Base-by-base conservation (phyloP, 768 basidiomycete genomes). In the Gautieria morchelliformis region DNA sequence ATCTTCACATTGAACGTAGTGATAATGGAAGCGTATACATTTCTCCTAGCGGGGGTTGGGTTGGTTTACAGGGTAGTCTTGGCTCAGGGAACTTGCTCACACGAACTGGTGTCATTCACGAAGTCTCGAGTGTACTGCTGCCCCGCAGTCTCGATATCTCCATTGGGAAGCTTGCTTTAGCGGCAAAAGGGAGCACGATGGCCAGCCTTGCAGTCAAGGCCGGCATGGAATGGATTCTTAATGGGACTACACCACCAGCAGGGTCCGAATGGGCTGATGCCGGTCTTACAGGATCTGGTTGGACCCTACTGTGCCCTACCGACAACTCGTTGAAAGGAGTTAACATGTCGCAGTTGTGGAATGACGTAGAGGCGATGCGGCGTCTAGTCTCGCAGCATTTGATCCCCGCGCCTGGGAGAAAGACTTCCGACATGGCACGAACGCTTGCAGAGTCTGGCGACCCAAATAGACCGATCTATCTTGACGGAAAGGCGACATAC, bases 121-220 rank as follows among this genome's bases (percentile, higher is more conserved):
- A 91, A 63, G 73, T 98, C 58, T 84, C 88, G 6, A 87, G 89
- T 63, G 73, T 93, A 50, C 74, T 93, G 66, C 81, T 99, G 56
- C 96, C 96, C 33, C 83, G 93, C 19, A 84, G 88, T 10, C 84
- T 98, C 46, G 74, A 92, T 45, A 73, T 99, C 60, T 93, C 85
- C 5, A 74, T 94, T 33, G 89, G 83, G n/a, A 98, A 97, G 69
- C 78, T 99, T 33, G 77, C 93, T 63, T 84, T 82, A 64, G 95
- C 94, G 4, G 90, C 90, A 20, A 88, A 90, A 67, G 90, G 85
- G 44, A 83, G 78, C 33, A 96, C 89, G 3, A 97, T 99, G 93
- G 74, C 80, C 20, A 89, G 84, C 33, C 68, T 99, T 65, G 77
- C 96, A 59, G 74, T 78, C 56, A 88, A 87, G 64, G 92, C 90